phyloP scores from a whole-genome alignment of 2,329 filamentous ascomycete species.

The Epichloe baconii region DNA sequence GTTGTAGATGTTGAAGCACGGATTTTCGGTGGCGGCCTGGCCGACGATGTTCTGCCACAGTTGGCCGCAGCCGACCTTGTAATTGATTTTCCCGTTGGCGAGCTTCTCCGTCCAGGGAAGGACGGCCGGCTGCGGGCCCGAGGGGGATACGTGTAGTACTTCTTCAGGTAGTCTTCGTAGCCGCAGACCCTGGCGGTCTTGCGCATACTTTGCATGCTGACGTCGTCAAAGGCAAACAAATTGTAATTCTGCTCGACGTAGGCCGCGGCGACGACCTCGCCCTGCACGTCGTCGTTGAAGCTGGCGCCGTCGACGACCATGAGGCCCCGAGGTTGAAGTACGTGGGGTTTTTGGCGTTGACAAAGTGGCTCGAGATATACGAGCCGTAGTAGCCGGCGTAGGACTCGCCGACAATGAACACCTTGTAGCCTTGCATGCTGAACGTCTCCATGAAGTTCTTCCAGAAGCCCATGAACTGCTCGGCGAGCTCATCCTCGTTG shows the following conservation, averaged over 20 bases:
- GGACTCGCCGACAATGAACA: conserved; percentile 60
- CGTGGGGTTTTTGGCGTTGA: conserved; percentile 49
- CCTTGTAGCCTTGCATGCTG: conserved; percentile 49
- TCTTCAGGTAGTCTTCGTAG: conserved; percentile 44
- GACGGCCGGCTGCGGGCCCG: conserved; percentile 40
- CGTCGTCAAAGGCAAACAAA: conserved; percentile 52
- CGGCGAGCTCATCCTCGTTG: conserved; percentile 52
- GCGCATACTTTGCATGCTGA: conserved; percentile 39
- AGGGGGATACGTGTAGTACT: conserved; percentile 58
- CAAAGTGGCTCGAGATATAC: conserved; percentile 60
- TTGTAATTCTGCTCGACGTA: conserved; percentile 48
- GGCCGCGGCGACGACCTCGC: conserved; percentile 35
- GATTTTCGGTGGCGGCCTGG: conserved; percentile 48
- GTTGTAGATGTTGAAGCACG: conserved; percentile 69
- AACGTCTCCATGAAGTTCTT: conserved; percentile 66
- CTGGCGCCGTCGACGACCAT: conserved; percentile 62
- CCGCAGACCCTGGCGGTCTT: conserved; percentile 43
- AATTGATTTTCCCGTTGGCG: conserved; percentile 15
- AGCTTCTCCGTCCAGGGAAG: conserved; percentile 28
- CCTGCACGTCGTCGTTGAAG: conserved; percentile 33
- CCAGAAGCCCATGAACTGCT: conserved; percentile 67
- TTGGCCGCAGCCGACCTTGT: conserved; percentile 36
- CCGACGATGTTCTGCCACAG: conserved; percentile 42
- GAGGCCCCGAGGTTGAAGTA: conserved; percentile 58
- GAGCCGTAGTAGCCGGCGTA: conserved; percentile 58